Evolutionary conservation across 768 basidiomycete species (phyloP).

Genomic region (Naganishia antarctica): DNA sequence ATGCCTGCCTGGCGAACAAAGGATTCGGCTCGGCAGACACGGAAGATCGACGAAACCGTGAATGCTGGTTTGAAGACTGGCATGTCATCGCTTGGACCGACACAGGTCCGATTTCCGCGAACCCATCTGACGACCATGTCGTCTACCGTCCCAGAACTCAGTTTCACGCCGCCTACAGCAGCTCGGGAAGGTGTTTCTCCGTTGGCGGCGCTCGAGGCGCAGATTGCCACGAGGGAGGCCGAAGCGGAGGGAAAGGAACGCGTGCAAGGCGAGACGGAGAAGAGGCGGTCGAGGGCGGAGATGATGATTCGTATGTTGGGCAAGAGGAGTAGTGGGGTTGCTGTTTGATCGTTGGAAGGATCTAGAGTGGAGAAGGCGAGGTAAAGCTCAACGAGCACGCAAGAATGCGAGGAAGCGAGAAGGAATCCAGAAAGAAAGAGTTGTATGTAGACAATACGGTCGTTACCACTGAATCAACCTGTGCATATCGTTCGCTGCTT

Average conservation of each 20-base stretch:
- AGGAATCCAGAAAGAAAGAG: too few species aligned
- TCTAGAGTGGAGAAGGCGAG: too few species aligned
- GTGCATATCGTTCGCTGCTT: too few species aligned
- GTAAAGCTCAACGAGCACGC: too few species aligned
- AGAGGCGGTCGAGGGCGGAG: neutral
- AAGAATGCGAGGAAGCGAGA: too few species aligned
- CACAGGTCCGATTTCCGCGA: neutral
- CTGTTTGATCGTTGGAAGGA: neutral
- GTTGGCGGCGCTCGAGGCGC: neutral
- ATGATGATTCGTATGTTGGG: neutral
- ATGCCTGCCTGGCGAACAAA: neutral
- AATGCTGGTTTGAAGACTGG: too few species aligned
- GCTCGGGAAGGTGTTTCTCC: neutral
- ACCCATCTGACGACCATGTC: neutral
- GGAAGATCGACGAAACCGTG: too few species aligned
- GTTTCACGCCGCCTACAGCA: constrained; percentile 11
- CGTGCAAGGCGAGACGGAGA: neutral
- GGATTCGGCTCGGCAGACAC: too few species aligned
- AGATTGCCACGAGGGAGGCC: neutral
- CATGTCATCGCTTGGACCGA: too few species aligned
- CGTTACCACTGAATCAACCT: too few species aligned
- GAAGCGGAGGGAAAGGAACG: neutral
- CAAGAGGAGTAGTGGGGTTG: neutral
- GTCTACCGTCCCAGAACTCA: neutral
- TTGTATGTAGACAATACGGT: too few species aligned